Percentiles rank a stretch among this genome's conserved stretches.
Conservation (phyloP, 208 protist species). For the Vickermania ingenoplastis region DNA sequence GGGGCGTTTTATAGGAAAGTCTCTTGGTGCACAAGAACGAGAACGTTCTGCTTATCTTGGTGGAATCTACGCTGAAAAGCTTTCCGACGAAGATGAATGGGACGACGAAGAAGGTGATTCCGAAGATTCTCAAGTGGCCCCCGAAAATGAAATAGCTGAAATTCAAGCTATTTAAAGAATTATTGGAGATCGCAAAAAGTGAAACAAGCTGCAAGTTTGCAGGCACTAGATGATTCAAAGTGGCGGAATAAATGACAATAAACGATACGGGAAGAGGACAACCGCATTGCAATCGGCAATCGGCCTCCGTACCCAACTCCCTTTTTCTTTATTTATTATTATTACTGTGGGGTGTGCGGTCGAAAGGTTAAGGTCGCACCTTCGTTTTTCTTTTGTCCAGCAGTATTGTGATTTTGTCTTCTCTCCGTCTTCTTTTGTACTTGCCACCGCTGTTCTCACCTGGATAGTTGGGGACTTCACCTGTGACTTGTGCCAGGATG, state of each 20-base stretch:
- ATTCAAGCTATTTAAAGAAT: constrained; percentile 1
- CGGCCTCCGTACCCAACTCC: too few species aligned
- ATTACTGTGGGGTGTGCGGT: too few species aligned
- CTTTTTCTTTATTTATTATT: too few species aligned
- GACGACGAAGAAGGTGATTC: constrained; percentile 19
- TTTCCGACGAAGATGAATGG: constrained; percentile 44
- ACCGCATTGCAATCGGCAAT: too few species aligned
- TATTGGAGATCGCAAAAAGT: too few species aligned
- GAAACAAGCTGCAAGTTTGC: too few species aligned
- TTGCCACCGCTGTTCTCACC: neutral
- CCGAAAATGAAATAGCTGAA: constrained; percentile 2
- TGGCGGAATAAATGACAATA: too few species aligned
- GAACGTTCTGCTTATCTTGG: constrained; percentile 23
- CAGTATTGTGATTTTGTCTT: constrained; percentile 4
- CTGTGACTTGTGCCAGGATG: neutral
- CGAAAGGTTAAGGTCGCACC: too few species aligned
- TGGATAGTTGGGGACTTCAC: too few species aligned
- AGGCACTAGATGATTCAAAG: too few species aligned
- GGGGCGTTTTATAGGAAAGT: constrained; percentile 63
- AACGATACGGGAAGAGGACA: too few species aligned
- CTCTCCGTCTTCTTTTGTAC: neutral
- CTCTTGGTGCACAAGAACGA: neutral
- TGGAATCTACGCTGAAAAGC: constrained; percentile 63
- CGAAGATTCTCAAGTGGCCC: constrained; percentile 11
- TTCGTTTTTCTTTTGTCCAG: too few species aligned